Base-by-base conservation (phyloP, 2,329 filamentous ascomycete species). In the Hypoxylon sp. region DNA sequence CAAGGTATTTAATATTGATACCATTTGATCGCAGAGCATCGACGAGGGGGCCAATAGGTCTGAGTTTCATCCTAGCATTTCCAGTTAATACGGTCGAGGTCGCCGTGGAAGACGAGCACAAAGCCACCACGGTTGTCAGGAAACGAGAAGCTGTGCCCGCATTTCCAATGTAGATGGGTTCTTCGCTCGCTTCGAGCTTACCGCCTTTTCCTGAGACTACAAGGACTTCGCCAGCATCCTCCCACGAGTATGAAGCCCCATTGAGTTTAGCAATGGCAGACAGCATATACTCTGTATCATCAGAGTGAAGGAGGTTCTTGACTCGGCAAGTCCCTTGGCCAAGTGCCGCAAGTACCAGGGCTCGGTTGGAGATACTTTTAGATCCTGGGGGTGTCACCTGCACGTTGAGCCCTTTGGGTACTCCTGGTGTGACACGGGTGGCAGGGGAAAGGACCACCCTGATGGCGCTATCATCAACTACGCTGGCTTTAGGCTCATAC, bases 241-340 rank as follows among this genome's bases (percentile, higher is more conserved):
- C 94, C 95, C 95, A 99, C 0, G 91, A 88, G 81, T 97, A 98
- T 0, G 91, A 92, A 17, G 94, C 95, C 31, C 94, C 96, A 33
- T 92, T 91, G 24, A 99, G 87, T 75, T 91, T 90, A 26, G 88
- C 87, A 63, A 99, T 90, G n/a, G 96, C 95, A 63, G 94, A 94
- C 48, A 99, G 85, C 96, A 99, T 99, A 80, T 93, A 96, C 79
- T 98, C 94, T 0, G 94, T 97, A 78, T 99, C 96, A 75, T 98
- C 96, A 0, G 96, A 98, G 81, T 98, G 95, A 10, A 99, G 87
- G 33, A 99, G 84, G 75, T 99, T 98, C 80, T 89, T 94, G 79
- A 99, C 92, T 42, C 92, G 91, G 77, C 94, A 98, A 26, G 91
- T 90, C 17, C 96, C 96, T 61, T 89, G 88, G 35, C 94, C 94